Evolutionary conservation across 352 stramenopile genomes (phyloP).

Genomic region (Pythium aquatile): DNA sequence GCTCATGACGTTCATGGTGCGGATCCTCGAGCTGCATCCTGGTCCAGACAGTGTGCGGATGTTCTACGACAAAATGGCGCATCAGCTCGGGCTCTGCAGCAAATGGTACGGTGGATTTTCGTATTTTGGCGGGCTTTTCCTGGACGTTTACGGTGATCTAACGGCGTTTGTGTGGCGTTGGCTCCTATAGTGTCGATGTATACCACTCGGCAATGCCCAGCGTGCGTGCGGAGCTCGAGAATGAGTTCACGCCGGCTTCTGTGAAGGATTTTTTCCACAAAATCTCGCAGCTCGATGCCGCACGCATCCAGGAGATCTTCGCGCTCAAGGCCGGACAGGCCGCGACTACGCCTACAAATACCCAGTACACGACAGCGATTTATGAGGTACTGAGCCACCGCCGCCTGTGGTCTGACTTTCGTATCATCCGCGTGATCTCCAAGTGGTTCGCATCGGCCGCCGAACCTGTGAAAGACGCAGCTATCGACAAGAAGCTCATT

Average conservation of each 20-base stretch:
- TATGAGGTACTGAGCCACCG: constrained; percentile 81
- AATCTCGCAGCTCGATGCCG: constrained; percentile 63
- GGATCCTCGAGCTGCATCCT: constrained; percentile 77
- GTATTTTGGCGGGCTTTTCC: not conserved
- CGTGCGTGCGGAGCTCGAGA: constrained; percentile 72
- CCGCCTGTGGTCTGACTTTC: constrained; percentile 79
- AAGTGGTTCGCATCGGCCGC: constrained; percentile 53
- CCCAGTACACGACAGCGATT: constrained; percentile 38
- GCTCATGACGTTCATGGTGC: constrained; percentile 89
- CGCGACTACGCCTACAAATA: constrained; percentile 13
- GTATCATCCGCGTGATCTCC: constrained; percentile 69
- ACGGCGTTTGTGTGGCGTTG: not conserved
- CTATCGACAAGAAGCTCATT: constrained; percentile 39
- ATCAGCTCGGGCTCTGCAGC: constrained; percentile 53
- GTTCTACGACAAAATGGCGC: constrained; percentile 74
- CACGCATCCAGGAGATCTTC: constrained; percentile 63
- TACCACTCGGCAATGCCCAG: constrained; percentile 78
- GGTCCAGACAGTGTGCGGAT: constrained; percentile 62
- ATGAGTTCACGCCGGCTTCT: constrained; percentile 69
- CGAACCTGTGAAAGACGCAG: constrained; percentile 32
- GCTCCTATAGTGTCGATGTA: constrained; percentile 60
- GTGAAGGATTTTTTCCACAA: constrained; percentile 80
- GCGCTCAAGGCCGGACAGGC: constrained; percentile 5
- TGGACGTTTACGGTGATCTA: not conserved
- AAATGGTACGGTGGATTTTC: constrained; percentile 49